Base-by-base conservation (phyloP, 2,329 filamentous ascomycete genomes). In the Teratosphaeria viscida region DNA sequence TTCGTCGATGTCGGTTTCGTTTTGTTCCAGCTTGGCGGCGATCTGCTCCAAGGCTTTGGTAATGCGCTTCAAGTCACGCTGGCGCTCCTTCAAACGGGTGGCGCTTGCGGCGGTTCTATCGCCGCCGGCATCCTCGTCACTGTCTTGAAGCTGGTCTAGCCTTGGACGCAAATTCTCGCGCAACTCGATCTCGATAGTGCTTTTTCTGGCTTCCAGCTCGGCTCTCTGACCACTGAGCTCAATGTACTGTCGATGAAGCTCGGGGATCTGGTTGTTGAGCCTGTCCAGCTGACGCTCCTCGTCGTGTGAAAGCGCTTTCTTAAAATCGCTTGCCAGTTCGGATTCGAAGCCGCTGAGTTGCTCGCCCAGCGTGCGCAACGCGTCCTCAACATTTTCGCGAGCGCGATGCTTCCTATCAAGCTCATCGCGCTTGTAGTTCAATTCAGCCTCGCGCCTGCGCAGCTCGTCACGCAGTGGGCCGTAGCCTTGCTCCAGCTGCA, bases 141-240 rank as follows among this genome's bases (percentile, higher is more conserved):
- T 83, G 62, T 85, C 84, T 64, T 88, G 87, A 58, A 99, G 82
- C 72, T 96, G 89, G 67, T 96, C 92, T 35, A 97, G 83, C 65
- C 88, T 89, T 67, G 91, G 87, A 68, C 88, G 86, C 52, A 99
- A 80, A 68, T 96, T 95, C 68, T 95, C 89, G n/a, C 88, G 86
- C 55, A 99, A 78, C 69, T 95, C 90, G 37, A 89, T 84, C 72
- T 99, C 92, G 32, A 97, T 80, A 43, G 89, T 83, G 57, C 87
- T 86, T 76, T 96, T 97, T 58, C 85, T 83, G 29, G 82, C 83
- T 73, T 96, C 91, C 1, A 95, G 79, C 59, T 91, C 87, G 64
- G 89, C 83, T 37, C 92, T 85, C 60, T 83, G 81, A 59, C 81
- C 83, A 68, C 88, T 90, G 54, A 91, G 74, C 59, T 90, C 85